phyloP scores from a whole-genome alignment of 306 rosid species.

The Corylus heterophylla region DNA sequence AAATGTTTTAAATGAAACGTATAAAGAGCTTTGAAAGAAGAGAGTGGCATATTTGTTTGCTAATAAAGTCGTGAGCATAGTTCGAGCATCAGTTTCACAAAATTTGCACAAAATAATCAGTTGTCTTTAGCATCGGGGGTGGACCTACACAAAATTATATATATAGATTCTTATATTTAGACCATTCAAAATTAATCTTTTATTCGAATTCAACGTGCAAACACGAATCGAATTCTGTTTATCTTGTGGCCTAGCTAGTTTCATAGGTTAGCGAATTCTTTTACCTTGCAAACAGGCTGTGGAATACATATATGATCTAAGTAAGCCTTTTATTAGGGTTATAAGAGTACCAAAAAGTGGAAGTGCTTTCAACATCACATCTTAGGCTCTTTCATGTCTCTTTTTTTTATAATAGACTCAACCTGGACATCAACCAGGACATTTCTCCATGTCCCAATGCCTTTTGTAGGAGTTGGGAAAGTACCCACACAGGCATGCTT shows the following conservation, averaged over 20 bases:
- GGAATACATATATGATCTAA: too few relatives aligned
- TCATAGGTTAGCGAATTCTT: too few relatives aligned
- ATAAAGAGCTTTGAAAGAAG: too few relatives aligned
- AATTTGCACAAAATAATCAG: background rate
- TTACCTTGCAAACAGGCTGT: too few relatives aligned
- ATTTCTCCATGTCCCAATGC: background rate
- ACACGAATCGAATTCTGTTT: too few relatives aligned
- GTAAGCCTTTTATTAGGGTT: background rate
- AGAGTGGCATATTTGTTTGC: too few relatives aligned
- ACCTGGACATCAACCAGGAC: constrained; percentile 1
- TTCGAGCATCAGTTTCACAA: background rate
- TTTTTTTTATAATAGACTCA: constrained; percentile 16
- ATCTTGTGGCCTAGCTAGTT: too few relatives aligned
- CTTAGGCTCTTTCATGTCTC: constrained; percentile 18
- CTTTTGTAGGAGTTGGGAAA: background rate
- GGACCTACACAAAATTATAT: too few relatives aligned
- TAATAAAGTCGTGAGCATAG: background rate
- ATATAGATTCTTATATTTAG: too few relatives aligned
- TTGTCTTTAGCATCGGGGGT: background rate
- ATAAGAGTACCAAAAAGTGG: background rate
- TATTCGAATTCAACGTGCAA: too few relatives aligned
- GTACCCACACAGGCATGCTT: background rate
- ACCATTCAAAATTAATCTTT: too few relatives aligned
- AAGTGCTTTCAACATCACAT: constrained; percentile 11
- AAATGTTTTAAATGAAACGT: too few relatives aligned